Evolutionary conservation across 176 grass and related monocot species (phyloP), one percentile per base, ranked within the genome.

Genomic region (Hsuehochloa calcarea): DNA sequence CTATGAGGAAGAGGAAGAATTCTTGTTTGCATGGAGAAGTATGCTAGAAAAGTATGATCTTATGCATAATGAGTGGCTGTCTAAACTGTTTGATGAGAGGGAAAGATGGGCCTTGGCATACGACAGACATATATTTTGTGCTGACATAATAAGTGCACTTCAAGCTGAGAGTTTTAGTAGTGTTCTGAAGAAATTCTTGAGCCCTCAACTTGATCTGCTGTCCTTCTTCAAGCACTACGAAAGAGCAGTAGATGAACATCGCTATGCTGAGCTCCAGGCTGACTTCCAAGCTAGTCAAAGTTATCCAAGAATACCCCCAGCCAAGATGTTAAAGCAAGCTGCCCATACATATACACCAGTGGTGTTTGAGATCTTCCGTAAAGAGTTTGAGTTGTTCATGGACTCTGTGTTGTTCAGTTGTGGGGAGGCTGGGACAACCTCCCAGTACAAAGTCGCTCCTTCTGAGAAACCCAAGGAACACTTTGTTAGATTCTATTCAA

Each of bases 301-400:
- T 82, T 93, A 93, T 95, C 96, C 96, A 58, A 95, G 96, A 93
- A 98, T 98, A 85, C 96, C 93, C 8, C 93, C 96, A 39, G 91
- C 96, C 26, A 98, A 95, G 82, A 91, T 98, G 89, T 86, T 98
- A 64, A 98, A 91, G 85, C 96, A 95, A 80, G 87, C 93, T 77
- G 93, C 96, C 22, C 94, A 98, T 90, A 93, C 92, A 69, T 98
- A 98, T 77, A 98, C 96, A 10, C 96, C 96, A 11, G 93, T 98
- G 75, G 91, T 98, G 65, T 98, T 98, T 90, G 96, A 98, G 78
- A 91, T 98, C 52, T 98, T 98, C 31, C 86, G 93, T 34, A 98
- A 92, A 85, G 96, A 98, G 73, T 98, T 98, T 90, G 96, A 98
- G 85, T 85, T 95, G 75, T 98, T 98, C 82, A 98, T 98, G 96